Base-by-base conservation (phyloP, 768 basidiomycete species). In the Cystoderma amianthinum region DNA sequence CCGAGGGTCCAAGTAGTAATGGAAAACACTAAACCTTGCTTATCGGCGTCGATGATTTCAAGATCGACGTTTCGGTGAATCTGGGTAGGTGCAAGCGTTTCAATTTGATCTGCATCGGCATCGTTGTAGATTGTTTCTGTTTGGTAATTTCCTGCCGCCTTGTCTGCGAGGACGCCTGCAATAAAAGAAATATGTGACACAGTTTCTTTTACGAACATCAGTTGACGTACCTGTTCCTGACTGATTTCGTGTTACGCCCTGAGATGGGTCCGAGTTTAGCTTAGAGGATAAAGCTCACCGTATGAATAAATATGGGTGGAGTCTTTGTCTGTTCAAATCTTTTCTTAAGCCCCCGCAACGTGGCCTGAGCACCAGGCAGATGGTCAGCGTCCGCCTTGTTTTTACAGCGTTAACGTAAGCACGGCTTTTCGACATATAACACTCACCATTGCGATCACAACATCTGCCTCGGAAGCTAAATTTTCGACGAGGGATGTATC, bases 251-350 rank as follows among this genome's bases (percentile, higher is more conserved):
- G 12, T 17, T 17, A 11, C 9, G 5, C 12, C 18, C 32, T 33
- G 38, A 19, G 13, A 36, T 30, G 11, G 15, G 28, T 16, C n/a
- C 25, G 25, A n/a, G 25, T 28, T 28, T 7, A n/a, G 25, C 25
- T 28, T 28, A 7, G 7, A 5, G 28, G n/a, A 15, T 16, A 20
- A 17, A 2, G 57, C 78, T 48, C 49, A 80, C 82, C 0, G 80
- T 82, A 50, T 86, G 78, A 13, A 86, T 81, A 7, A 78, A 62
- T 43, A 67, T 64, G 4, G 78, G 68, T 2, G 56, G 51, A 2
- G 53, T 60, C 2, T 73, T 71, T 1, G 69, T 71, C 16, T 47
- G 51, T 23, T 65, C 59, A 37, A 68, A 56, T 16, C 65, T 58
- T 47, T 63, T 69, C 60, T 72, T 76, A 53, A 77, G 44, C 1